phyloP scores from a whole-genome alignment of 1,139 yeast genomes.

The Zygoascus hellenicus region DNA sequence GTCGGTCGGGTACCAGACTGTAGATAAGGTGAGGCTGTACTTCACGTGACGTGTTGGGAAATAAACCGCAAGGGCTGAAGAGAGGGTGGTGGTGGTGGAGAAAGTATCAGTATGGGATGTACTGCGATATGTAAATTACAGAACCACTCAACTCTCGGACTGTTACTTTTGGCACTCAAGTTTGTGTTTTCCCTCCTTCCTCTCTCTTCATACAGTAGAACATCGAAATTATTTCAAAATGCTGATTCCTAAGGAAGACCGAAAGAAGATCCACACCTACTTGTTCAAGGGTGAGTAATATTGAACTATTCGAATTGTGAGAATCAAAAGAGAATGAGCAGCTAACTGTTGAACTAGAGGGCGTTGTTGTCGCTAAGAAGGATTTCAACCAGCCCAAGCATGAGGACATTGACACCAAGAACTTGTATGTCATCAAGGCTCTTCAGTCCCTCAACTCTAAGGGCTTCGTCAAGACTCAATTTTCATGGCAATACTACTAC shows the following conservation, averaged over 20 bases:
- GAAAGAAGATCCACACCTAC: slow-evolving; percentile 98
- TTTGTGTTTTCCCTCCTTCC: slow-evolving; percentile 5
- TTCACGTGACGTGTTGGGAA: not conserved
- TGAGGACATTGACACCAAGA: slow-evolving; percentile 96
- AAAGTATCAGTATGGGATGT: not conserved
- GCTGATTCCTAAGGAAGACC: slow-evolving; percentile 99
- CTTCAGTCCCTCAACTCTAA: slow-evolving; percentile 98
- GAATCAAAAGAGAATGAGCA: not conserved
- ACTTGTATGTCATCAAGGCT: slow-evolving; percentile 98
- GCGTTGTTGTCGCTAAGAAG: slow-evolving; percentile 99
- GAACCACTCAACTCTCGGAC: slow-evolving; percentile 12
- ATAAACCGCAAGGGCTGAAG: too few relatives aligned
- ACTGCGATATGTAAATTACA: slow-evolving; percentile 5
- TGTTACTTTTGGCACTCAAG: slow-evolving; percentile 11
- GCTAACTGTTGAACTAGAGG: slow-evolving; percentile 49
- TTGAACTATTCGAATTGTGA: not conserved
- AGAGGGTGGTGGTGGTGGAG: not conserved
- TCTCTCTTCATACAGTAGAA: slow-evolving; percentile 3
- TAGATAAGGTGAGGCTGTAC: not conserved
- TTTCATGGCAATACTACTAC: slow-evolving; percentile 99
- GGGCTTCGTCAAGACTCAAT: slow-evolving; percentile 99
- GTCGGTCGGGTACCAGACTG: not conserved
- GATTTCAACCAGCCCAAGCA: slow-evolving; percentile 97
- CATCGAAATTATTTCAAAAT: slow-evolving; percentile 43
- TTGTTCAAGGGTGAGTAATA: slow-evolving; percentile 91